A percentile compares a stretch with the other conserved stretches of the same genome.
phyloP scores from a whole-genome alignment of 257 asterid species.

The Solanum bulbocastanum region DNA sequence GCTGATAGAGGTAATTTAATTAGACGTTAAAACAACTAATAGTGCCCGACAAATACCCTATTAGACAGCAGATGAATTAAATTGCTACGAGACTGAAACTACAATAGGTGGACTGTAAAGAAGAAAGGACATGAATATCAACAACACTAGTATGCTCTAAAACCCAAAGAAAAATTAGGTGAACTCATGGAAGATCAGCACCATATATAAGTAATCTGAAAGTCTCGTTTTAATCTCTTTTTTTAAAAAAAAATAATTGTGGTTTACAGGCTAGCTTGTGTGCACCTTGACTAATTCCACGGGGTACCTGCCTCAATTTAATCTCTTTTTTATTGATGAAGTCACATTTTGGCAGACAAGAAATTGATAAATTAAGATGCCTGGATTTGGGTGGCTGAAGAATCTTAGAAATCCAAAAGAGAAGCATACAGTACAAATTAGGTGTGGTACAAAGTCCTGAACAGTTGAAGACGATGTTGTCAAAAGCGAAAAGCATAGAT shows the following conservation, averaged over 20 bases:
- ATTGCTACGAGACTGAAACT: not conserved
- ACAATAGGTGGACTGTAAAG: not conserved
- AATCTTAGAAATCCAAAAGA: not conserved
- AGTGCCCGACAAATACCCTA: not conserved
- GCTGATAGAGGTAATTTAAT: not conserved
- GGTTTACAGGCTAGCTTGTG: not conserved
- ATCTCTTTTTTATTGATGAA: not conserved
- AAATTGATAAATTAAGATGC: not conserved
- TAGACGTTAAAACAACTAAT: not conserved
- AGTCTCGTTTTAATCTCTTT: not conserved
- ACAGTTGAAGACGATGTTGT: not conserved
- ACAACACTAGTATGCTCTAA: not conserved
- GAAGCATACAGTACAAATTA: not conserved
- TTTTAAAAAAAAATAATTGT: not conserved
- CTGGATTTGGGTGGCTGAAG: not conserved
- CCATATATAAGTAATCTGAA: not conserved
- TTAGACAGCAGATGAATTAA: not conserved
- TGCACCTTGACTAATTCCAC: not conserved
- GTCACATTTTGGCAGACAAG: not conserved
- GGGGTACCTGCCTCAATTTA: not conserved
- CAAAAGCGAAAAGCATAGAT: not conserved
- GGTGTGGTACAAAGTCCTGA: not conserved
- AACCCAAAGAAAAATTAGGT: not conserved
- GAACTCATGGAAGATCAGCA: not conserved
- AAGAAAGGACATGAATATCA: not conserved